A percentile compares a stretch with the other conserved stretches of the same genome.
These are phyloP conservation scores for sunflower (Helianthus annuus) DNA, from an alignment of 129 eudicot genomes.

Conservation along the genomic window HanXRQr2.0-SUNRISE NC_035444.2:23192853-23193352, in stretches of 20 bases:
- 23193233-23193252: slow-evolving; percentile 14
- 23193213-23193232: background rate
- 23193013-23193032: slow-evolving; percentile 52
- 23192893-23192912: slow-evolving; percentile 41
- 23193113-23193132: slow-evolving; percentile 36
- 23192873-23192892: slow-evolving; percentile 43
- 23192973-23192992: background rate
- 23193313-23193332: slow-evolving; percentile 10
- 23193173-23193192: slow-evolving; percentile 16
- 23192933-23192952: slow-evolving; percentile 12
- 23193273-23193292: slow-evolving; percentile 20
- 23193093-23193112: slow-evolving; percentile 38
- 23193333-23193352: slow-evolving; percentile 19
- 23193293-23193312: background rate
- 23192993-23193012: slow-evolving; percentile 13
- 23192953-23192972: slow-evolving; percentile 15
- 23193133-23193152: background rate
- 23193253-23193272: slow-evolving; percentile 30
- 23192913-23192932: slow-evolving; percentile 70
- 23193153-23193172: slow-evolving; percentile 13
- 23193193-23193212: slow-evolving; percentile 16
- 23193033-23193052: slow-evolving; percentile 80
- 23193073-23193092: slow-evolving; percentile 43
- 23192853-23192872: slow-evolving; percentile 35
- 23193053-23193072: slow-evolving; percentile 86